These are phyloP conservation scores for Trichophyton mentagrophytes DNA, from an alignment of 2,329 filamentous ascomycete species.

Conservation along the genomic window DNA sequence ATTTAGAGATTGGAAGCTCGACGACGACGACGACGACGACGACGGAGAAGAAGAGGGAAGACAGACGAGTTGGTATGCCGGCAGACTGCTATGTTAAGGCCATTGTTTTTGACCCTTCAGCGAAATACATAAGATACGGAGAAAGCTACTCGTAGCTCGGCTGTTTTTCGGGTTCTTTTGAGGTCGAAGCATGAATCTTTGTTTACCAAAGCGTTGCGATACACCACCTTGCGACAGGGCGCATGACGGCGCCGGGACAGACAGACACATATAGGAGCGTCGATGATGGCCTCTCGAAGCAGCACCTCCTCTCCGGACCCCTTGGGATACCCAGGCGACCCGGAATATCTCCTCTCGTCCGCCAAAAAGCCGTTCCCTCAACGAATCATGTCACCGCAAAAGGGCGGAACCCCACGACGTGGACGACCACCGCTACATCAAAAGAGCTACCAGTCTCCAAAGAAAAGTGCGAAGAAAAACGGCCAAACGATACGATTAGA, in stretches of 20 bases:
- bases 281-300: conserved; percentile 23
- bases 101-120: neutral
- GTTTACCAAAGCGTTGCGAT: neutral
- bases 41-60: neutral
- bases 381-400: conserved; percentile 29
- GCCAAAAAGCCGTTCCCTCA: conserved; percentile 28
- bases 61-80: neutral
- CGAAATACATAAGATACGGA: neutral
- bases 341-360: conserved; percentile 32
- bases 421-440: conserved; percentile 11
- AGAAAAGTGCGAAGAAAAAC: conserved; percentile 17
- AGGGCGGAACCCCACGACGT: conserved; percentile 25
- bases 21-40: neutral
- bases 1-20: neutral
- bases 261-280: neutral
- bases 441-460: conserved; percentile 5
- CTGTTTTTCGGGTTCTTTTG: neutral
- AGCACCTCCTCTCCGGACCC: conserved; percentile 32
- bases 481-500: conserved; percentile 31
- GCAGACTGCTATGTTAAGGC: neutral
- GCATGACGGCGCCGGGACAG: neutral
- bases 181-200: neutral
- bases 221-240: neutral
- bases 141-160: neutral
- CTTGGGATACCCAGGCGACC: conserved; percentile 31